Percentiles rank a stretch among this genome's conserved stretches.
These are phyloP conservation scores for Magnaporthiopsis incrustans DNA, from an alignment of 2,329 filamentous ascomycete genomes.

Conservation along the genomic window DNA sequence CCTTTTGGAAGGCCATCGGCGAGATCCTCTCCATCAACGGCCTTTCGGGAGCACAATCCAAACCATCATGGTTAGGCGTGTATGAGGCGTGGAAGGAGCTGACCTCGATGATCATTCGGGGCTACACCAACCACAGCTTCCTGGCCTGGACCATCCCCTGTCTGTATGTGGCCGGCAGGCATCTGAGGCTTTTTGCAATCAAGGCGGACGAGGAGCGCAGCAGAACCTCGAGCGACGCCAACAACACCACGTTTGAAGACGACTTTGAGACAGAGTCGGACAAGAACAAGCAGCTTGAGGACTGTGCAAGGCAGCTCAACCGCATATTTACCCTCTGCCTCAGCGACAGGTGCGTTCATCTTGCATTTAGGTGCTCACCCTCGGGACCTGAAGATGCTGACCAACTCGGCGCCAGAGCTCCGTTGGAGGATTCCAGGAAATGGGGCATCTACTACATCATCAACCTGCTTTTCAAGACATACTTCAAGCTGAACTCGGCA, in stretches of 20 bases:
- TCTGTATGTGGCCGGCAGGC: conserved; percentile 80
- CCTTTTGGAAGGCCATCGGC: conserved; percentile 76
- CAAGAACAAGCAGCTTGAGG: conserved; percentile 79
- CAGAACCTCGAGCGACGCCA: conserved; percentile 28
- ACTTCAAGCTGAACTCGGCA: conserved; percentile 90
- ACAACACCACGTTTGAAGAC: conserved; percentile 55
- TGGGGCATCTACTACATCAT: conserved; percentile 96
- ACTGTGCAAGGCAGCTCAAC: conserved; percentile 85
- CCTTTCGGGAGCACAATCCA: conserved; percentile 22
- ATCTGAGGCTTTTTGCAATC: conserved; percentile 81
- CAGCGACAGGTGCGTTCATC: conserved; percentile 66
- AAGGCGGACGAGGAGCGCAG: conserved; percentile 69
- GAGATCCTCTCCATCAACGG: conserved; percentile 63
- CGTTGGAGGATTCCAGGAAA: conserved; percentile 76
- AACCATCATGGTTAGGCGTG: conserved; percentile 67
- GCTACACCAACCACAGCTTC: conserved; percentile 69
- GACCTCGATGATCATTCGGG: conserved; percentile 66
- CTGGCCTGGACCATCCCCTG: conserved; percentile 90
- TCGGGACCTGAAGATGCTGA: background rate
- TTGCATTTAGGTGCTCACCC: background rate
- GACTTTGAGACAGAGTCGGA: conserved; percentile 71
- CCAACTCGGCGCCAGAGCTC: conserved; percentile 30
- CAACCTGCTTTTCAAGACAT: conserved; percentile 95
- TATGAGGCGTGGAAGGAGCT: conserved; percentile 88
- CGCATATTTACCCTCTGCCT: conserved; percentile 86